Percentiles rank a stretch among this genome's conserved stretches.
These are phyloP conservation scores for Thalassiosira livingstoniorum DNA, from an alignment of 352 stramenopile genomes.

Conservation along the genomic window DNA sequence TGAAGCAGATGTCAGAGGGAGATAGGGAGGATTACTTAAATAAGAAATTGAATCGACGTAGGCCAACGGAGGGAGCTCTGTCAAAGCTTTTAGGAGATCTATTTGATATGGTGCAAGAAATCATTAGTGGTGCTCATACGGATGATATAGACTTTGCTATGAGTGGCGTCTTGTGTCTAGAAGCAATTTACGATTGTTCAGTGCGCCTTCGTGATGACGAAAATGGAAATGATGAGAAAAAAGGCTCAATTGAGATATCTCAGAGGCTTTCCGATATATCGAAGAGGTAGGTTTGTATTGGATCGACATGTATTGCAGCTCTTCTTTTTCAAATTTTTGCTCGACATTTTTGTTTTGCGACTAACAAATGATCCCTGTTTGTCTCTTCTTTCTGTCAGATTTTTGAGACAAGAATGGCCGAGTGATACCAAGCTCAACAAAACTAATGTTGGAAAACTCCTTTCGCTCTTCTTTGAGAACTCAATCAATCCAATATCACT, in stretches of 20 bases:
- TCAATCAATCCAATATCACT: conserved; percentile 21
- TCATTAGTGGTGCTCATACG: conserved; percentile 51
- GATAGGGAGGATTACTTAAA: conserved; percentile 34
- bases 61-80: conserved; percentile 13
- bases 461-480: conserved; percentile 61
- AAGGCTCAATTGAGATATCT: conserved; percentile 9
- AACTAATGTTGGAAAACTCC: conserved; percentile 63
- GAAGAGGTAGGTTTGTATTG: too few species aligned
- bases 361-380: too few species aligned
- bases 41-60: background rate
- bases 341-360: too few species aligned
- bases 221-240: conserved; percentile 4
- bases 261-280: conserved; percentile 6
- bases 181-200: conserved; percentile 58
- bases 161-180: conserved; percentile 58
- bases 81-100: conserved; percentile 40
- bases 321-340: too few species aligned
- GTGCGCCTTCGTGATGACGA: conserved; percentile 31
- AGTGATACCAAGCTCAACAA: conserved; percentile 66
- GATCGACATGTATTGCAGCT: too few species aligned
- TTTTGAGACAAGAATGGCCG: conserved; percentile 54
- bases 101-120: conserved; percentile 45
- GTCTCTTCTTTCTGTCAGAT: conserved; percentile 44
- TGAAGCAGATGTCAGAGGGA: conserved; percentile 60
- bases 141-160: conserved; percentile 67